A percentile compares a stretch with the other conserved stretches of the same genome.
Conservation (phyloP, 2,329 filamentous ascomycete species). For the Arachnopeziza araneosa region DNA sequence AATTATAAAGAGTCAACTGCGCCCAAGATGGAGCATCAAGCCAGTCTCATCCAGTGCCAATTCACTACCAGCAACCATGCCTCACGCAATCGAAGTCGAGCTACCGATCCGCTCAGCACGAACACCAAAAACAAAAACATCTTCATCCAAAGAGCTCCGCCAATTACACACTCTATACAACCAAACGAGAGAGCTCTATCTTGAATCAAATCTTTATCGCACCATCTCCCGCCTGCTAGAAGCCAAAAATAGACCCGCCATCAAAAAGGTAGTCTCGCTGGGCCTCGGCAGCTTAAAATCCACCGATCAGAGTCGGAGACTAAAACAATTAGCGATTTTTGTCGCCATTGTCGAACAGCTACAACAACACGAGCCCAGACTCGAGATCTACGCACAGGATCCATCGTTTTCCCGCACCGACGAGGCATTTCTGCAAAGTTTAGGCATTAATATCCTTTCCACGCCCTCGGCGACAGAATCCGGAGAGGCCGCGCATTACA, state of each 20-base stretch:
- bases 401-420: slow-evolving; percentile 28
- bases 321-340: slow-evolving; percentile 30
- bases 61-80: slow-evolving; percentile 4
- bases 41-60: neutral
- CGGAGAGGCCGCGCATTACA: slow-evolving; percentile 23
- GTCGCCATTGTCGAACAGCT: slow-evolving; percentile 20
- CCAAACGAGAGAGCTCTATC: slow-evolving; percentile 1
- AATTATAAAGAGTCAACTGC: slow-evolving; percentile 2
- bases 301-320: slow-evolving; percentile 22
- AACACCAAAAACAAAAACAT: slow-evolving; percentile 5
- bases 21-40: slow-evolving; percentile 2
- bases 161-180: slow-evolving; percentile 12
- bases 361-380: neutral
- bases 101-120: neutral
- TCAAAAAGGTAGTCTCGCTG: slow-evolving; percentile 12
- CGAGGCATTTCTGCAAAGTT: slow-evolving; percentile 21
- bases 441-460: slow-evolving; percentile 21
- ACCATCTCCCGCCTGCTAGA: slow-evolving; percentile 7
- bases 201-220: slow-evolving; percentile 6
- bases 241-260: slow-evolving; percentile 6
- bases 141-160: slow-evolving; percentile 9
- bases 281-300: slow-evolving; percentile 15
- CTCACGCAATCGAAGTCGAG: slow-evolving; percentile 9
- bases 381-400: slow-evolving; percentile 29
- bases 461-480: slow-evolving; percentile 26